These are phyloP conservation scores for Hortaea sp. DNA, from an alignment of 2,329 filamentous ascomycete species.

Conservation along the genomic window DNA sequence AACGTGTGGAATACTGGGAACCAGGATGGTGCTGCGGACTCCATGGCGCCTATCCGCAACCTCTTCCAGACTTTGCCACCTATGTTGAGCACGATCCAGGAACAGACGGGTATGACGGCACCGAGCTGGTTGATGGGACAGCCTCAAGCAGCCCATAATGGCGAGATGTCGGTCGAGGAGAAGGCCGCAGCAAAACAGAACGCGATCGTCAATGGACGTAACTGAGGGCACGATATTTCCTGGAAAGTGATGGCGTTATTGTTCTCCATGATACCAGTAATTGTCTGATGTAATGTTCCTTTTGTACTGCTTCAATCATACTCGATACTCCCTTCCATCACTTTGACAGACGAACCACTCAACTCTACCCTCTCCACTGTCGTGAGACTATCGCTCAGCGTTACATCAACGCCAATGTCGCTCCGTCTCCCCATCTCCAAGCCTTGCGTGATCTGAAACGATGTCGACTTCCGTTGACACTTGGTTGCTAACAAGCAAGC, in stretches of 20 bases:
- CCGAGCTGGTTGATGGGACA: slow-evolving; percentile 58
- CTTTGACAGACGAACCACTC: slow-evolving; percentile 33
- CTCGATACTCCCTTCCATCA: slow-evolving; percentile 28
- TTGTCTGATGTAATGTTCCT: background rate
- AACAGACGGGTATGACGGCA: slow-evolving; percentile 74
- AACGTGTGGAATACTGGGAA: slow-evolving; percentile 77
- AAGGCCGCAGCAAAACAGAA: slow-evolving; percentile 11
- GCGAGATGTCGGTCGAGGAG: slow-evolving; percentile 10
- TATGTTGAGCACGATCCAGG: slow-evolving; percentile 73
- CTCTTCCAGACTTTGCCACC: slow-evolving; percentile 79
- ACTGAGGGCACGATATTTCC: background rate
- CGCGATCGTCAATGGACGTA: slow-evolving; percentile 4
- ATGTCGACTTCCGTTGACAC: slow-evolving; percentile 21
- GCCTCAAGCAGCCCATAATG: slow-evolving; percentile 32
- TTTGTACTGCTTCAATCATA: slow-evolving; percentile 2
- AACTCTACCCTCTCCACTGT: slow-evolving; percentile 33
- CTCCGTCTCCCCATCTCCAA: slow-evolving; percentile 43
- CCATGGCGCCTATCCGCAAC: slow-evolving; percentile 39
- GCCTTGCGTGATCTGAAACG: slow-evolving; percentile 38
- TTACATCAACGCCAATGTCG: slow-evolving; percentile 38
- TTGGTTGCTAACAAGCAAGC: slow-evolving; percentile 35
- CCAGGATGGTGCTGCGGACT: slow-evolving; percentile 42
- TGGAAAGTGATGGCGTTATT: background rate
- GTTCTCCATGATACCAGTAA: background rate
- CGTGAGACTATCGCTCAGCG: slow-evolving; percentile 26